Base-by-base conservation (phyloP, 495 filamentous ascomycete species). In the Gamarada debralockiae region DNA sequence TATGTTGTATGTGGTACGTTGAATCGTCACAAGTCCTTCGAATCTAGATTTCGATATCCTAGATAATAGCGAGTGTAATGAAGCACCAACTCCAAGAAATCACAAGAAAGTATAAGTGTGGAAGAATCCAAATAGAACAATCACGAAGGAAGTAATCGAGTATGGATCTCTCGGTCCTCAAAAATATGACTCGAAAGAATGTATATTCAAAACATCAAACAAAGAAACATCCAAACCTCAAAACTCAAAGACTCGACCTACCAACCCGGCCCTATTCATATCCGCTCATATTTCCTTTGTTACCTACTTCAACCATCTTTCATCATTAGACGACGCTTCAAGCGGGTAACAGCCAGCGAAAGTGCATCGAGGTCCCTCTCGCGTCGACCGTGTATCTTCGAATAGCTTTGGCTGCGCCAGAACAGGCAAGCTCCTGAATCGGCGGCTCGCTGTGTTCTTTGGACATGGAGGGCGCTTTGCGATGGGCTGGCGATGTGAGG, bases 361-460 rank as follows among this genome's bases (percentile, higher is more conserved):
- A 52, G 47, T 10, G 54, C 41, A 49, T 43, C 21, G 46, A 45
- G 25, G 22, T 17, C 52, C 49, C 39, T 42, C 18, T 20, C 47
- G 48, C 43, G 44, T 50, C 45, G 56, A 31, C 48, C 60, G 20
- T 53, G 60, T 54, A 52, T 38, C 60, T 56, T 39, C 60, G 60
- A 62, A 62, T 62, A 59, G 60, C 44, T 56, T 29, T 38, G 3
- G n/a, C n/a, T 10, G 10, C 27, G 27, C 27, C 27, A 10, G 27
- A 4, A 29, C 27, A 5, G 10, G 27, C 5, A 29, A 10, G 27
- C 10, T 29, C 27, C n/a, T n/a, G 27, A 29, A 29, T 29, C 27
- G 27, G 27, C 27, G 27, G 27, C 27, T 29, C 27, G 27, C 27
- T 29, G 27, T 4, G 10, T 29, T 10, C 27, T 29, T 10, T 29